Base-by-base conservation (phyloP, 2,329 filamentous ascomycete genomes). In the Colletotrichum lindemuthianum region DNA sequence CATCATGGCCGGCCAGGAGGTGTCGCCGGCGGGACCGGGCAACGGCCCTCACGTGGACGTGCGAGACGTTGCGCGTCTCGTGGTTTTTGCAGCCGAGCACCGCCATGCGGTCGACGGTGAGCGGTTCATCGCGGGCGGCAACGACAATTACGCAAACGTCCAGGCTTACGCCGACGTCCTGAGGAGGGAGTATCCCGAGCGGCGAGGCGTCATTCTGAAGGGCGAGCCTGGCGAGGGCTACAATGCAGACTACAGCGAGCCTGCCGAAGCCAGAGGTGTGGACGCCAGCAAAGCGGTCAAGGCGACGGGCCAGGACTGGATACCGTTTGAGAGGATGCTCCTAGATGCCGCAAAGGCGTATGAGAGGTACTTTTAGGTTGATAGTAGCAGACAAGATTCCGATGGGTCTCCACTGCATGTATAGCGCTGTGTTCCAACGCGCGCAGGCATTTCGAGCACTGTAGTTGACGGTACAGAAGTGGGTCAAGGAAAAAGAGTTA, bases 251-350 rank as follows among this genome's bases (percentile, higher is more conserved):
- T 64, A 65, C 37, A 51, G 65, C 44, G 44, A 56, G 3, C 55
- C 53, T 11, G 41, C 55, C 4, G 53, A 40, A 0, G 16, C 47
- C 10, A 56, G 56, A 13, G 40, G 33, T 7, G 50, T 68, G 0
- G 66, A 68, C 12, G 67, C 48, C 7, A 59, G 33, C 34, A 68
- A 68, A 16, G 67, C 56, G 3, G 57, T 51, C 24, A 58, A 68
- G 24, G 47, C 66, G 4, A 50, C 57, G 12, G 65, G 63, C 1
- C 47, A 57, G 33, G 6, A 10, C 8, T 67, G 53, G 51, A 51
- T 63, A 6, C 45, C 63, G 2, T 67, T 61, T 10, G 63, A 67
- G 4, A 56, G 43, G 15, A 66, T 32, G 10, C n/a, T 66, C 8
- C 12, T 67, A 43, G 65, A 67, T 51, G 57, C 65, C 2, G 65